Conservation (phyloP, 352 stramenopile species). For the Plasmopara muralis region DNA sequence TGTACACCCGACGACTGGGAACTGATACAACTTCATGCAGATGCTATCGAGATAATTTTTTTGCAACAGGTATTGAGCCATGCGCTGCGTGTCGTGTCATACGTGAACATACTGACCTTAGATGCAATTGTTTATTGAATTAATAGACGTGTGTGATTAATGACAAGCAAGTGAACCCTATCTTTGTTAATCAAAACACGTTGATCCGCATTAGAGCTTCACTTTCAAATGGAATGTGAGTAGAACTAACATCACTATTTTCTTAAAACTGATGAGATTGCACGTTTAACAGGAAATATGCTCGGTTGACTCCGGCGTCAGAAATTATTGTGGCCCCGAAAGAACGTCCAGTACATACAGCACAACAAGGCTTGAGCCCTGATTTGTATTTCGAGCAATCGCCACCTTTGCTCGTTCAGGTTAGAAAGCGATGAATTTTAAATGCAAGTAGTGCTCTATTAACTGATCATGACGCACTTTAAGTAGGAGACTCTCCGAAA, state of each 20-base stretch:
- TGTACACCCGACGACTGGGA: slow-evolving; percentile 86
- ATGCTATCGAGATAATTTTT: slow-evolving; percentile 74
- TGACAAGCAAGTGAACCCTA: slow-evolving; percentile 76
- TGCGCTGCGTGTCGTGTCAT: background rate
- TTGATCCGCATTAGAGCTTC: slow-evolving; percentile 59
- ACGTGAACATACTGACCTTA: background rate
- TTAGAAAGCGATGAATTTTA: slow-evolving; percentile 4
- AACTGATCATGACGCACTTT: too few relatives aligned
- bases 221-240: slow-evolving; percentile 62
- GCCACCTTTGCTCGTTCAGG: slow-evolving; percentile 40
- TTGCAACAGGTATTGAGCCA: slow-evolving; percentile 59
- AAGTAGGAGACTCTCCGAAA: slow-evolving; percentile 13
- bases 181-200: slow-evolving; percentile 75
- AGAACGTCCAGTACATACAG: slow-evolving; percentile 32
- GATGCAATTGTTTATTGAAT: background rate
- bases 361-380: slow-evolving; percentile 27
- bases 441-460: too few relatives aligned
- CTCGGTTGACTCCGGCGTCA: slow-evolving; percentile 56
- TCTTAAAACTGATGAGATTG: background rate
- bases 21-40: slow-evolving; percentile 83
- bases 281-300: slow-evolving; percentile 41
- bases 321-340: slow-evolving; percentile 77
- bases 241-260: slow-evolving; percentile 1
- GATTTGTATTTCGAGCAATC: slow-evolving; percentile 65
- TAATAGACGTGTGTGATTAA: slow-evolving; percentile 81